Percentiles rank a stretch among this genome's conserved stretches.
Evolutionary conservation across 2,329 filamentous ascomycete species (phyloP).

Genomic region (Neopestalotiopsis rosae): DNA sequence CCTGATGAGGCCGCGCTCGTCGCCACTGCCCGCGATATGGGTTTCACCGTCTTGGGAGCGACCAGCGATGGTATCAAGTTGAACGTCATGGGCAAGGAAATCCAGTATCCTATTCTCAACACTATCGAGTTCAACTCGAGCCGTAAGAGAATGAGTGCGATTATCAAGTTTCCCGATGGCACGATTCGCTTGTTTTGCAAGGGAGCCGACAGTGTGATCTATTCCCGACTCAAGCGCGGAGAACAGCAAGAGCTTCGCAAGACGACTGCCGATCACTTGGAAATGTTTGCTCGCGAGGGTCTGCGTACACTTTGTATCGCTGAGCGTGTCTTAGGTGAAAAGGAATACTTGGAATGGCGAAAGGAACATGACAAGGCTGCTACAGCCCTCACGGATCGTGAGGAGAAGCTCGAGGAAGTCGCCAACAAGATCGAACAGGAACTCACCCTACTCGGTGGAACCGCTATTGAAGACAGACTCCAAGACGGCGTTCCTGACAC

Average conservation of each 20-base stretch:
- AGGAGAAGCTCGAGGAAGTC: slow-evolving; percentile 90
- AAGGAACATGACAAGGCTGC: slow-evolving; percentile 87
- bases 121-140: slow-evolving; percentile 97
- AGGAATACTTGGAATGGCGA: slow-evolving; percentile 85
- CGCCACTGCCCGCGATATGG: slow-evolving; percentile 91
- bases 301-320: slow-evolving; percentile 94
- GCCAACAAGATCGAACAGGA: slow-evolving; percentile 92
- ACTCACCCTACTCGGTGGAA: slow-evolving; percentile 86
- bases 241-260: slow-evolving; percentile 85
- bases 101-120: slow-evolving; percentile 86
- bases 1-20: slow-evolving; percentile 96
- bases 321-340: slow-evolving; percentile 77
- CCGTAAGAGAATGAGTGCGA: slow-evolving; percentile 96
- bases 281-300: slow-evolving; percentile 96
- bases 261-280: slow-evolving; percentile 88
- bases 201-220: slow-evolving; percentile 96
- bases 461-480: slow-evolving; percentile 94
- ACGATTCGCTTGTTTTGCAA: slow-evolving; percentile 94
- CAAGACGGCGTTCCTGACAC: slow-evolving; percentile 98
- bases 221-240: slow-evolving; percentile 83
- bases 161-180: slow-evolving; percentile 91
- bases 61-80: slow-evolving; percentile 81
- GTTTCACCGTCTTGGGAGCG: slow-evolving; percentile 87
- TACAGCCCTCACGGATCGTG: slow-evolving; percentile 80
- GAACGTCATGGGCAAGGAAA: slow-evolving; percentile 86